A percentile compares a stretch with the other conserved stretches of the same genome.
phyloP scores from a whole-genome alignment of 331 rosid species.

The Pyrus hybrid region DNA sequence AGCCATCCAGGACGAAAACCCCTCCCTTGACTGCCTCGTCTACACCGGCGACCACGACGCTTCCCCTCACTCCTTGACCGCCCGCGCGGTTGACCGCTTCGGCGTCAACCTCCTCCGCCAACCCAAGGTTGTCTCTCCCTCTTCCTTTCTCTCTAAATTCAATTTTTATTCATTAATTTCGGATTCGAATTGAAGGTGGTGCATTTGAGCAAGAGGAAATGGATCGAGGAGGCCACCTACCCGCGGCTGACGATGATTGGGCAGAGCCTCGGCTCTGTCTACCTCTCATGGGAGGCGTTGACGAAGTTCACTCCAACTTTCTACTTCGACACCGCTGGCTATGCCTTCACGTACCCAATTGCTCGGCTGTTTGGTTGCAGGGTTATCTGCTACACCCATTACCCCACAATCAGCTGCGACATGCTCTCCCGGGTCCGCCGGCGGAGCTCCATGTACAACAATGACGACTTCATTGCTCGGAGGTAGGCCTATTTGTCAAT shows the following conservation, averaged over 20 bases:
- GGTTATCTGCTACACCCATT: conserved; percentile 83
- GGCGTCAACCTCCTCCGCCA: conserved; percentile 56
- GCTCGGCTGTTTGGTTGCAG: conserved; percentile 83
- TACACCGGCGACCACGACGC: conserved; percentile 91
- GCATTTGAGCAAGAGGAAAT: conserved; percentile 70
- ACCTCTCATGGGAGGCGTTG: conserved; percentile 86
- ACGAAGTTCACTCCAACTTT: conserved; percentile 63
- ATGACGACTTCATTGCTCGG: conserved; percentile 49
- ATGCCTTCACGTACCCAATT: conserved; percentile 89
- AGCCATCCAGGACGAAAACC: conserved; percentile 62
- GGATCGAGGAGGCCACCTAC: conserved; percentile 84
- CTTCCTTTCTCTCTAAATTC: not conserved
- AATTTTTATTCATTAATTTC: not conserved
- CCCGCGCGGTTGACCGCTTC: conserved; percentile 67
- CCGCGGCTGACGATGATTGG: conserved; percentile 90
- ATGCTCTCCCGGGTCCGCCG: conserved; percentile 88
- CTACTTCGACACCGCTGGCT: conserved; percentile 83
- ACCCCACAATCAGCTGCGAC: conserved; percentile 86
- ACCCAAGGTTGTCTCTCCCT: conserved; percentile 36
- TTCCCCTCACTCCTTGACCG: conserved; percentile 51
- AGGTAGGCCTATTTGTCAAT: conserved; percentile 28
- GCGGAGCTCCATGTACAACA: conserved; percentile 63
- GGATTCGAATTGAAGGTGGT: conserved; percentile 49
- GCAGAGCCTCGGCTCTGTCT: conserved; percentile 82
- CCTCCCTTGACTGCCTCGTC: conserved; percentile 46